Evolutionary conservation across 164 flowering plant genomes (phyloP), one percentile per base, ranked within the genome.

Genomic region (Liriodendron chinense): DNA sequence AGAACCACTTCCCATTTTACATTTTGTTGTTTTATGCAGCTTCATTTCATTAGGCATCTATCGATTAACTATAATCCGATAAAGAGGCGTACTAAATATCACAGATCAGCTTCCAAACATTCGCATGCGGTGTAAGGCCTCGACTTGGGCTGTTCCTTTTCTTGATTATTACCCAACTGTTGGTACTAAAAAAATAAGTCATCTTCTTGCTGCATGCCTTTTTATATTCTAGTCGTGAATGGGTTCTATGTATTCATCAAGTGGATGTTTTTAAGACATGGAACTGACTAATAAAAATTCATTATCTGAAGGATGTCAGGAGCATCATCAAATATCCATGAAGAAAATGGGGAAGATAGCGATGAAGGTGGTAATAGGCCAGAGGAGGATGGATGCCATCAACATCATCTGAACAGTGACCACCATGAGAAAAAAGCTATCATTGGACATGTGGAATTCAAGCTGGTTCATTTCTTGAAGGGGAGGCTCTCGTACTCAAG

Each of bases 31-130:
- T 72, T 12, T 28, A 5, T 66, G 78, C 85, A 88, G 88, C 87
- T 88, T 84, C 78, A 68, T 18, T 90, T 90, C 74, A 70, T 83
- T n/a, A 85, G 88, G 69, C 88, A 90, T 75, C 59, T 81, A 23
- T 83, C 91, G 56, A 75, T 72, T 23, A 73, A 68, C 77, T 62
- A 76, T 76, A 80, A 59, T 26, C 71, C 77, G 23, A 67, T 21
- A 83, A 80, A 47, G 61, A 63, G 34, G 70, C 73, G 65, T 57
- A 68, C 83, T 16, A 83, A 78, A 82, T 77, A 72, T 65, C 63
- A 21, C 23, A 64, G 16, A 34, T 24, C 69, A 56, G 21, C 78
- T 72, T 65, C 28, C 23, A 77, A 69, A 73, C 75, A 76, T 9
- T 9, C 9, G 72, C 75, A 57, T 9, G 57, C 26, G 2, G 69